Percentiles rank a stretch among this genome's conserved stretches.
Evolutionary conservation across 164 flowering plant genomes (phyloP).

Genomic region (Sextonia rubra): DNA sequence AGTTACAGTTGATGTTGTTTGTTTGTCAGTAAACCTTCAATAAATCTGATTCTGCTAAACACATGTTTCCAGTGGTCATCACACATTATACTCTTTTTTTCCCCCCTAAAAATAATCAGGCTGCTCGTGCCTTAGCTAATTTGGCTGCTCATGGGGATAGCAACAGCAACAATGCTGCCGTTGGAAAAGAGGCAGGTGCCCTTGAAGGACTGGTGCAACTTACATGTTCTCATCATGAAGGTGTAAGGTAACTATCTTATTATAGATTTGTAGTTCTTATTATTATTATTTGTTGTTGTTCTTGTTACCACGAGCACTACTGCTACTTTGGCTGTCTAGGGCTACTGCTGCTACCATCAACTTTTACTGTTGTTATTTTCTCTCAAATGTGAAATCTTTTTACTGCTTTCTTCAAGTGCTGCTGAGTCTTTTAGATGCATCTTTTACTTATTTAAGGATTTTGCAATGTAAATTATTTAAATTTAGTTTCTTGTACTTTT

Average conservation of each 20-base stretch:
- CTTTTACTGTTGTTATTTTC: too few relatives aligned
- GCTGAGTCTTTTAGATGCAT: not conserved
- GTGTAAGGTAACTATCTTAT: slow-evolving; percentile 63
- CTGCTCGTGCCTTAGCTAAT: slow-evolving; percentile 99
- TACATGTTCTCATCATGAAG: slow-evolving; percentile 84
- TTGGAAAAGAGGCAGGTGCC: slow-evolving; percentile 97
- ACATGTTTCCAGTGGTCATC: not conserved
- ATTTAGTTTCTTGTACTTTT: too few relatives aligned
- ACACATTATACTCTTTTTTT: too few relatives aligned
- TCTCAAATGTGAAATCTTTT: too few relatives aligned
- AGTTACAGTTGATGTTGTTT: too few relatives aligned
- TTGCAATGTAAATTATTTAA: not conserved
- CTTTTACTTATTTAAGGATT: not conserved
- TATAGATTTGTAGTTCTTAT: not conserved
- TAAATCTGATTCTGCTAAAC: not conserved
- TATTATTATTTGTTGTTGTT: too few relatives aligned
- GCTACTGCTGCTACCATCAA: too few relatives aligned
- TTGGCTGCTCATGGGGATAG: slow-evolving; percentile 99
- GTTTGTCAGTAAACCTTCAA: not conserved
- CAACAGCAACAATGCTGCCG: slow-evolving; percentile 90
- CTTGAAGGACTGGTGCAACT: slow-evolving; percentile 96
- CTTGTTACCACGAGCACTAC: not conserved
- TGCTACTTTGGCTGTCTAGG: too few relatives aligned
- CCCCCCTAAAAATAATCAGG: slow-evolving; percentile 33
- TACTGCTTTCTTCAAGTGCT: not conserved